A percentile compares a stretch with the other conserved stretches of the same genome.
Conservation (phyloP, 169 alveolate species). For the Theileria annulata region DNA sequence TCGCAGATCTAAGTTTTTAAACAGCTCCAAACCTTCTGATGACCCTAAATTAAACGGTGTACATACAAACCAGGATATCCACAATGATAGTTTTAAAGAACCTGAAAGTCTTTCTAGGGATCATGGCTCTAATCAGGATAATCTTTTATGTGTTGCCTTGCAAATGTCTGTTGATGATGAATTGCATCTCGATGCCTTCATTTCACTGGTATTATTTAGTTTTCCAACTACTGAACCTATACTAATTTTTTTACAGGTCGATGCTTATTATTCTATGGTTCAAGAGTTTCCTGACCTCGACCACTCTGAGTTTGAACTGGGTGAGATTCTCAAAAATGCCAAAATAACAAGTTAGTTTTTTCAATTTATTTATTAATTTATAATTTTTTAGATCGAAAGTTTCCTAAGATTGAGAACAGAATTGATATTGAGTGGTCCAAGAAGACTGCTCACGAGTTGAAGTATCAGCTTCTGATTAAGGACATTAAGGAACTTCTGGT, state of each 20-base stretch:
- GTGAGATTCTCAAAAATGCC: conserved; percentile 37
- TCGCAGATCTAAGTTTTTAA: conserved; percentile 28
- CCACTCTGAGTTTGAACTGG: conserved; percentile 36
- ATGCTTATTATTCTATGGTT: conserved; percentile 23
- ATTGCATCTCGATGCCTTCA: conserved; percentile 61
- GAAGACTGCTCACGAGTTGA: conserved; percentile 46
- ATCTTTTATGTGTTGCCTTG: conserved; percentile 29
- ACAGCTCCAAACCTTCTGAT: not conserved
- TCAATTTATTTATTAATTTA: not conserved
- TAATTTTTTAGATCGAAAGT: conserved; percentile 29
- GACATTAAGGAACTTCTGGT: conserved; percentile 31
- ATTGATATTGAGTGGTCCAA: conserved; percentile 32
- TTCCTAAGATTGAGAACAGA: conserved; percentile 3
- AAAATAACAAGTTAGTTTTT: conserved; percentile 16
- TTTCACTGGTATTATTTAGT: conserved; percentile 26
- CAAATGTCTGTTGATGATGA: conserved; percentile 40
- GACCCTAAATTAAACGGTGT: conserved; percentile 2
- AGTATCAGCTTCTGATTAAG: conserved; percentile 49
- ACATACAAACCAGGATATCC: not conserved
- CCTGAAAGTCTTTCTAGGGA: not conserved
- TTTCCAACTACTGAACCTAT: too few species aligned
- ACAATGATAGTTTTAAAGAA: not conserved
- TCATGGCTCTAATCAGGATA: conserved; percentile 23
- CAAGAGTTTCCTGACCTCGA: conserved; percentile 2
- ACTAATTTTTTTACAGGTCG: conserved; percentile 16